Conservation (phyloP, 768 basidiomycete species). For the Daedaleopsis sinensis region DNA sequence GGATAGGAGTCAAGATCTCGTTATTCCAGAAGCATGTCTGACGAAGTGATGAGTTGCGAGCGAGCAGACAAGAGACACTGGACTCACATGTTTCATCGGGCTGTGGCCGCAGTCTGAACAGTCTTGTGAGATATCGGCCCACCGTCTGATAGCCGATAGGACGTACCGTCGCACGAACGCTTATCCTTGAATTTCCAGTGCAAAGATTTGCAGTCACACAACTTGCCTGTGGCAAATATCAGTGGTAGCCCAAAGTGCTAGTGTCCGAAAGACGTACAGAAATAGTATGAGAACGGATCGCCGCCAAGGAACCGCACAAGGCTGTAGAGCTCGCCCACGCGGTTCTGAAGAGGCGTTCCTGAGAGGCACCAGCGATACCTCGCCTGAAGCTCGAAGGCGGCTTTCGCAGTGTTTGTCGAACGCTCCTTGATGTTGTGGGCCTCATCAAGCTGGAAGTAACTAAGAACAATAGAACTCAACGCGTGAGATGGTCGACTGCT, state of each 20-base stretch:
- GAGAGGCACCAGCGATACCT: constrained; percentile 94
- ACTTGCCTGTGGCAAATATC: constrained; percentile 60
- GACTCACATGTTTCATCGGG: constrained; percentile 77
- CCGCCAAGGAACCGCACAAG: constrained; percentile 91
- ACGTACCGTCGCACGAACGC: constrained; percentile 77
- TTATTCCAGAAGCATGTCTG: constrained; percentile 97
- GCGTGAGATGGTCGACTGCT: constrained; percentile 29
- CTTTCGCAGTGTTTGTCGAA: constrained; percentile 92
- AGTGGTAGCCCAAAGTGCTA: neutral
- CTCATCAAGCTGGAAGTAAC: constrained; percentile 76
- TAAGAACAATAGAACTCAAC: neutral
- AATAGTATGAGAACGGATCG: constrained; percentile 90
- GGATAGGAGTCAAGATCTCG: constrained; percentile 95
- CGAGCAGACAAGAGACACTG: neutral
- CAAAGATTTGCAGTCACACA: constrained; percentile 90
- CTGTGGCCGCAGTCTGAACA: constrained; percentile 76
- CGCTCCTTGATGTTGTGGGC: constrained; percentile 99
- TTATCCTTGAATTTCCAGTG: constrained; percentile 94
- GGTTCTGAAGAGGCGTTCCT: constrained; percentile 94
- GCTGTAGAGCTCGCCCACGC: constrained; percentile 98
- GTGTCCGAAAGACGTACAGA: constrained; percentile 54
- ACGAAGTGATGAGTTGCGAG: neutral
- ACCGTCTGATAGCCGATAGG: neutral
- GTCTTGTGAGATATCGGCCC: constrained; percentile 1
- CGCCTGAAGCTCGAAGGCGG: constrained; percentile 86